Percentiles rank a stretch among this genome's conserved stretches.
These are phyloP conservation scores for Rutstroemia sp. DNA, from an alignment of 2,329 filamentous ascomycete species.

Conservation along the genomic window DNA sequence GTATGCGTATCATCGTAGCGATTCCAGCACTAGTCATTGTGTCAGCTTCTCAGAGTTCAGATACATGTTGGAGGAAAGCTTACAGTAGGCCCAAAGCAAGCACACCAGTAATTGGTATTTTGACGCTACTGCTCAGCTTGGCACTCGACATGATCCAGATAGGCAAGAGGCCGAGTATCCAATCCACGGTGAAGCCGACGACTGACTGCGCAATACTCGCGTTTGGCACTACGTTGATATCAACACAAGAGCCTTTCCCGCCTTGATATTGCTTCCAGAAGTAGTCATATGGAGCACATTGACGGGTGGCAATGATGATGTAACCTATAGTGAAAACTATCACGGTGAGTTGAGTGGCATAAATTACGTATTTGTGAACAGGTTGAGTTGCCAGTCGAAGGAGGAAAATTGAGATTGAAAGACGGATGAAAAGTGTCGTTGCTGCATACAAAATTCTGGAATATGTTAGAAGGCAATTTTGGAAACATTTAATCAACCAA, in stretches of 20 bases:
- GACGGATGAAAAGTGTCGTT: constrained; percentile 26
- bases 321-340: constrained; percentile 39
- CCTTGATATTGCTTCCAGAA: constrained; percentile 38
- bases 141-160: too few relatives aligned
- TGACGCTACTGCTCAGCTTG: too few relatives aligned
- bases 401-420: constrained; percentile 46
- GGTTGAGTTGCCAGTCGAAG: constrained; percentile 41
- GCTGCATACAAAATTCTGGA: background rate
- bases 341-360: constrained; percentile 38
- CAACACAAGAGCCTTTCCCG: constrained; percentile 31
- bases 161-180: too few relatives aligned
- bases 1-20: too few relatives aligned
- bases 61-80: too few relatives aligned
- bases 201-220: too few relatives aligned
- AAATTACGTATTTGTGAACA: constrained; percentile 39
- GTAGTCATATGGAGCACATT: constrained; percentile 43
- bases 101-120: too few relatives aligned
- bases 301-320: constrained; percentile 43
- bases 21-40: too few relatives aligned
- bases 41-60: too few relatives aligned
- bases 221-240: constrained; percentile 40
- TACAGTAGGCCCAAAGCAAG: too few relatives aligned
- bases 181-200: too few relatives aligned
- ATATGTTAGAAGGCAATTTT: background rate
- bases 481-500: background rate